Evolutionary conservation across 2,329 filamentous ascomycete species (phyloP).

Genomic region (Hymenoscyphus infarciens): DNA sequence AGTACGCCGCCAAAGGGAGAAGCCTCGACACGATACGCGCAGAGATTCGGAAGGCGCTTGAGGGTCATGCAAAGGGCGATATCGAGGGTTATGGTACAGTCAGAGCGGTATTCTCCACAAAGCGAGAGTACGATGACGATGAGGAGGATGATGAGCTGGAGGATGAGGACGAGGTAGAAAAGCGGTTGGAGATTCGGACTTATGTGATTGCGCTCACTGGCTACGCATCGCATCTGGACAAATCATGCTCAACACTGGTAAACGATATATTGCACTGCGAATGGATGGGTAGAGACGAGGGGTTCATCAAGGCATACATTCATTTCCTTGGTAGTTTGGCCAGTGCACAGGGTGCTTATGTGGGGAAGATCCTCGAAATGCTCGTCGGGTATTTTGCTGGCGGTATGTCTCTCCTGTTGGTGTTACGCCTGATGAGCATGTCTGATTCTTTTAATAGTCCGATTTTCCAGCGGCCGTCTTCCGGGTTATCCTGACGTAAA

Average conservation of each 20-base stretch:
- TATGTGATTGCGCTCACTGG: conserved; percentile 62
- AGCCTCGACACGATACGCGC: conserved; percentile 29
- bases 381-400: conserved; percentile 74
- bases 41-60: conserved; percentile 41
- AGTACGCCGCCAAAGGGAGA: conserved; percentile 26
- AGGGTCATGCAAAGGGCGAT: conserved; percentile 53
- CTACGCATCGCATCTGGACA: conserved; percentile 57
- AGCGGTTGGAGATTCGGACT: conserved; percentile 44
- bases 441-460: conserved; percentile 33
- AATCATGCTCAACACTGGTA: conserved; percentile 56
- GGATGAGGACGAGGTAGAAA: conserved; percentile 17
- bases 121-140: conserved; percentile 20
- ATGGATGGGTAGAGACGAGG: conserved; percentile 62
- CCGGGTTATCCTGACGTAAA: conserved; percentile 54
- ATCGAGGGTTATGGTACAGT: conserved; percentile 60
- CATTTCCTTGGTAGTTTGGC: conserved; percentile 69
- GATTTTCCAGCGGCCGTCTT: conserved; percentile 34
- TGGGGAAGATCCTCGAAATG: conserved; percentile 71
- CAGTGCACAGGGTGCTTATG: conserved; percentile 77
- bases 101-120: conserved; percentile 50
- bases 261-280: conserved; percentile 56
- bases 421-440: conserved; percentile 37
- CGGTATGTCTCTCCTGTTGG: conserved; percentile 35
- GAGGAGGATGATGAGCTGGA: conserved; percentile 25
- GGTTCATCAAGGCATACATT: conserved; percentile 64